Percentiles rank a stretch among this genome's conserved stretches.
These are phyloP conservation scores for Cnidoscolus chayamansa DNA, from an alignment of 441 rosid genomes.

Conservation along the genomic window DNA sequence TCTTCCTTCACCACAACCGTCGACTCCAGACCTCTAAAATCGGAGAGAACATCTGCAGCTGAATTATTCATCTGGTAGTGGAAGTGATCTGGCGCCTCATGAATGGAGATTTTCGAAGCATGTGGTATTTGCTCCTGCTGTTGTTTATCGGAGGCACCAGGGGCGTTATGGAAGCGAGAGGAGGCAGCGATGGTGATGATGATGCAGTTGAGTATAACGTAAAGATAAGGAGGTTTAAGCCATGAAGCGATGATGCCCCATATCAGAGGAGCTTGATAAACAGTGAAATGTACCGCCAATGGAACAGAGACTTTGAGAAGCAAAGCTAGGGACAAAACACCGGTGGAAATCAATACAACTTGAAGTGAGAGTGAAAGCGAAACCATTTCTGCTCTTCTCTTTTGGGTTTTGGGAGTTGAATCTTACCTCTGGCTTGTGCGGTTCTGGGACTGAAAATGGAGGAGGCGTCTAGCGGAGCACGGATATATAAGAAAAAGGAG, in stretches of 20 bases:
- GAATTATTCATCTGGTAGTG: conserved; percentile 19
- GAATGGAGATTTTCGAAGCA: conserved; percentile 13
- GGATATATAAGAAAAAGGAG: conserved; percentile 29
- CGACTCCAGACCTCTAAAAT: conserved; percentile 3
- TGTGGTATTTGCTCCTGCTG: conserved; percentile 18
- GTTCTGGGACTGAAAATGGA: background rate
- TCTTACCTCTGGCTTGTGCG: background rate
- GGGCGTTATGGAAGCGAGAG: conserved; percentile 36
- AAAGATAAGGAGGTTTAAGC: conserved; percentile 72
- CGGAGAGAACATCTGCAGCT: conserved; percentile 9
- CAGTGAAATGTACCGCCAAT: conserved; percentile 36
- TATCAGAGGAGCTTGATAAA: conserved; percentile 41
- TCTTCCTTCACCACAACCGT: background rate
- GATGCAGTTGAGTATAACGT: conserved; percentile 60
- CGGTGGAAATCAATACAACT: conserved; percentile 43
- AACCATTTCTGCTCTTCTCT: conserved; percentile 35
- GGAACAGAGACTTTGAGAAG: conserved; percentile 45
- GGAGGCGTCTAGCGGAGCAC: too few species aligned
- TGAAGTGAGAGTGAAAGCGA: conserved; percentile 34
- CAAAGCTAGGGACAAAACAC: conserved; percentile 44
- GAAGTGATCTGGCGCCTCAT: conserved; percentile 9
- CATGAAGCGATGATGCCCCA: conserved; percentile 51
- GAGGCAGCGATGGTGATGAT: conserved; percentile 65
- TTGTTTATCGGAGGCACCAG: conserved; percentile 11
- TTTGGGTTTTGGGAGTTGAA: background rate